Conservation (phyloP, 371 early-diverging fungal species). For the Mucor piriformis region DNA sequence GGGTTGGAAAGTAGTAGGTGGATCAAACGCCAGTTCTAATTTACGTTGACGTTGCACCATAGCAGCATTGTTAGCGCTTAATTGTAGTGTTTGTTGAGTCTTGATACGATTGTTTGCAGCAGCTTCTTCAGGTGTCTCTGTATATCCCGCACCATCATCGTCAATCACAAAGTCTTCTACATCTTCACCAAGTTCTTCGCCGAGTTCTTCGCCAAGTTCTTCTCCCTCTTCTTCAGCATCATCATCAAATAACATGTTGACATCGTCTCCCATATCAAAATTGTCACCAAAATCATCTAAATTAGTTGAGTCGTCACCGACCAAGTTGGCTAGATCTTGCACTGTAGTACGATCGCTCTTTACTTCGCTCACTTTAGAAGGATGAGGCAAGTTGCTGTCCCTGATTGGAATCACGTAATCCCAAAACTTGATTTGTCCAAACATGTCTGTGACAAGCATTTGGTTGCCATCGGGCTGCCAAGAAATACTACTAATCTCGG, state of each 20-base stretch:
- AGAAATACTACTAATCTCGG: constrained; percentile 37
- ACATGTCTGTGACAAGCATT: constrained; percentile 33
- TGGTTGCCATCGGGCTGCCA: constrained; percentile 63
- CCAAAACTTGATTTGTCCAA: constrained; percentile 46
- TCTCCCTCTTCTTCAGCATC: constrained; percentile 7
- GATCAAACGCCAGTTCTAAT: constrained; percentile 22
- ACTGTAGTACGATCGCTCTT: neutral
- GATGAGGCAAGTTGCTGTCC: constrained; percentile 35
- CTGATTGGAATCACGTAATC: constrained; percentile 52
- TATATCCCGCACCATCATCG: constrained; percentile 56
- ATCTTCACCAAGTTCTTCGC: neutral
- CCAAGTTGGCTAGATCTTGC: no score
- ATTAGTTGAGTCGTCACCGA: no score
- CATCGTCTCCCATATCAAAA: neutral
- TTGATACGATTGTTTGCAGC: neutral
- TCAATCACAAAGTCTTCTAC: constrained; percentile 28
- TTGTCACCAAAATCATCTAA: no score
- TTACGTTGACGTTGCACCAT: constrained; percentile 8
- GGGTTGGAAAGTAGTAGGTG: constrained; percentile 57
- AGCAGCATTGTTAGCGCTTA: neutral
- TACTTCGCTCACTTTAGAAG: constrained; percentile 1
- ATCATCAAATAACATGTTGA: neutral
- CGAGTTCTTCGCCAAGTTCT: constrained; percentile 4
- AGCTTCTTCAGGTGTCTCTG: constrained; percentile 20
- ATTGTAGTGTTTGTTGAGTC: neutral